Conservation (phyloP, 257 asterid genomes). For the Knoxia roxburghii region DNA sequence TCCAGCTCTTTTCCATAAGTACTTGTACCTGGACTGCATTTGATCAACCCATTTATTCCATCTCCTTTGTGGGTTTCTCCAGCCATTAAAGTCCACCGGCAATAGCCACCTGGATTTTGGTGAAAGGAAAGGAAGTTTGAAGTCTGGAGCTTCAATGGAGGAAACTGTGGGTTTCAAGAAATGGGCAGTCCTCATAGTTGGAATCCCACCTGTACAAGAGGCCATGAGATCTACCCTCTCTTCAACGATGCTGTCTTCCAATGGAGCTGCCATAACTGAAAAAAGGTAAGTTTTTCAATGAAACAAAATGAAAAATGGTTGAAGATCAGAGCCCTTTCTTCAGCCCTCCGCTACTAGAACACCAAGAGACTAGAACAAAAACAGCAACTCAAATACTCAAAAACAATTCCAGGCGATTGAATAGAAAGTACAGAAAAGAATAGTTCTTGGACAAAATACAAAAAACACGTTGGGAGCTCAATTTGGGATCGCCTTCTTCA, state of each 20-base stretch:
- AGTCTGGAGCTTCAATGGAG: conserved; percentile 13
- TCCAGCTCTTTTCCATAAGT: conserved; percentile 30
- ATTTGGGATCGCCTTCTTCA: too few species aligned
- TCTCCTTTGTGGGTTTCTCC: conserved; percentile 16
- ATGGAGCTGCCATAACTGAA: neutral
- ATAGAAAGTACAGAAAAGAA: too few species aligned
- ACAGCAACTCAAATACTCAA: too few species aligned
- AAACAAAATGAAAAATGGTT: neutral
- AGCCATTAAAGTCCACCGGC: conserved; percentile 23
- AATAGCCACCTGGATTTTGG: conserved; percentile 30
- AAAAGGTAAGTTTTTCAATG: neutral
- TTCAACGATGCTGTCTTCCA: conserved; percentile 15
- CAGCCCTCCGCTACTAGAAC: too few species aligned
- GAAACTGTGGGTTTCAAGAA: conserved; percentile 24
- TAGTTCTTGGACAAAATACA: too few species aligned
- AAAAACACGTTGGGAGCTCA: too few species aligned
- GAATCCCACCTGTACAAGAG: conserved; percentile 29
- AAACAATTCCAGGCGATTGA: too few species aligned
- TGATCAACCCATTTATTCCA: conserved; percentile 31
- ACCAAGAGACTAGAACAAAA: too few species aligned
- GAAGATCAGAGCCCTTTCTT: neutral
- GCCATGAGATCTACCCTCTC: conserved; percentile 32
- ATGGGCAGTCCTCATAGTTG: conserved; percentile 19
- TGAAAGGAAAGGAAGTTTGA: conserved; percentile 29
- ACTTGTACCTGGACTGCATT: conserved; percentile 15